Conservation (phyloP, 139 green algal genomes). For the Spirogloea muscicola region DNA sequence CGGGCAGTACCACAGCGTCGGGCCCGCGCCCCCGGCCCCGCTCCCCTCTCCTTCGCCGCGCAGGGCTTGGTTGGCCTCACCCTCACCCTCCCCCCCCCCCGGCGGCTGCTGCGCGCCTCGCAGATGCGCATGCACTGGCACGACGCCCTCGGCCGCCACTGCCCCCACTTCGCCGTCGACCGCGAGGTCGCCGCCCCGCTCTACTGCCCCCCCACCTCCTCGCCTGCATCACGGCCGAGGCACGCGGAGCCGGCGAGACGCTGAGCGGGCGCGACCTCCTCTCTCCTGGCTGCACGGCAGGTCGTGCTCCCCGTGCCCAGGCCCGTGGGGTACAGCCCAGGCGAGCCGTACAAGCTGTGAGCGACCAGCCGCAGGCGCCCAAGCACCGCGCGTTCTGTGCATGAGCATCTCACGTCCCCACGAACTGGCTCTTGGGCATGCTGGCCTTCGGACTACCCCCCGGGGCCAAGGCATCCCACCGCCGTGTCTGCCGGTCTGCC, state of each 20-base stretch:
- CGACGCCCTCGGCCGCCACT: conserved; percentile 42
- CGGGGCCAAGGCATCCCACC: neutral
- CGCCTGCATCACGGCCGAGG: neutral
- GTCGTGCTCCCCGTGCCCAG: neutral
- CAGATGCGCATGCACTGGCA: conserved; percentile 47
- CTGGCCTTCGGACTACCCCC: neutral
- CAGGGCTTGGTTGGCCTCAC: no score
- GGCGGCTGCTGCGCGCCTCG: no score
- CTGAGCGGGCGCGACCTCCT: neutral
- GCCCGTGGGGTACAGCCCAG: neutral
- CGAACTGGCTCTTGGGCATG: neutral
- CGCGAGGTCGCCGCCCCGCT: neutral
- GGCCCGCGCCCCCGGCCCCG: no score
- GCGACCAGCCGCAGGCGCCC: neutral
- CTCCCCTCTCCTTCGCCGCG: no score
- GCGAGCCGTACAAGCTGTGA: neutral
- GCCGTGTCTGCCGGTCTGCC: neutral
- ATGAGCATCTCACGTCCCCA: neutral
- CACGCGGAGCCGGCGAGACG: neutral
- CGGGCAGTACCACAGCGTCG: no score
- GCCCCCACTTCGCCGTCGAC: conserved; percentile 37
- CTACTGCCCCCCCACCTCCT: neutral
- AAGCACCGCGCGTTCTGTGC: neutral
- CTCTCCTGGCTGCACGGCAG: no score
- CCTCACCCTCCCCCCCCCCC: no score